Evolutionary conservation across 1,139 yeast genomes (phyloP), one percentile per base, ranked within the genome.

Genomic region (Nakaseomyces kungkrabaensis): DNA sequence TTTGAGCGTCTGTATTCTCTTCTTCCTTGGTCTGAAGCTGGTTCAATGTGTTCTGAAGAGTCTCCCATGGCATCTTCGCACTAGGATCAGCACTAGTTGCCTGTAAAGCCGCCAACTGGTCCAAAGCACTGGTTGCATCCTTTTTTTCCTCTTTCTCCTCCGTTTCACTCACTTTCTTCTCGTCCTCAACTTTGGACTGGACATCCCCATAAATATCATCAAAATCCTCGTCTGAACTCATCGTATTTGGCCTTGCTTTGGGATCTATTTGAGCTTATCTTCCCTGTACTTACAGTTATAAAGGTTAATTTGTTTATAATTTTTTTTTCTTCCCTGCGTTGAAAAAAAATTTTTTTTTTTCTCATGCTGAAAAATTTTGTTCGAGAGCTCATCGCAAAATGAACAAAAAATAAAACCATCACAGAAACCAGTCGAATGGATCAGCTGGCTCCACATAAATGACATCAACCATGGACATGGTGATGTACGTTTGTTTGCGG

Each of bases 141-240:
- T 50, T 45, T 40, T 50, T 48, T 7, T 29, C 31, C n/a, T 49
- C 53, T 9, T 53, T 49, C 27, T 49, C 46, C 32, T 48, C 50
- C 11, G 45, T 44, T 25, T 43, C 48, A 9, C 31, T 29, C 22
- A 51, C 43, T 31, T 51, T 52, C 42, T 24, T 24, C 7, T 54
- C 17, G 6, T 9, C 53, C 27, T 54, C 51, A 47, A 54, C 49
- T 47, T 17, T 17, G 22, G 22, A 17, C 22, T 17, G 22, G 22
- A 17, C 22, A 17, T 67, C 73, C 46, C 72, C 74, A 53, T 85
- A 85, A 68, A 85, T 82, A 68, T 85, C 92, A 68, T 84, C 86
- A 68, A 85, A 85, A 69, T 85, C 96, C 70, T 88, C 96, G 72
- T 88, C 96, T 66, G 69, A 66, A 54, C 65, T 65, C 69, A 65